These are phyloP conservation scores for Boletus pseudo-olivaceus DNA, from an alignment of 768 basidiomycete species.

Conservation along the genomic window DNA sequence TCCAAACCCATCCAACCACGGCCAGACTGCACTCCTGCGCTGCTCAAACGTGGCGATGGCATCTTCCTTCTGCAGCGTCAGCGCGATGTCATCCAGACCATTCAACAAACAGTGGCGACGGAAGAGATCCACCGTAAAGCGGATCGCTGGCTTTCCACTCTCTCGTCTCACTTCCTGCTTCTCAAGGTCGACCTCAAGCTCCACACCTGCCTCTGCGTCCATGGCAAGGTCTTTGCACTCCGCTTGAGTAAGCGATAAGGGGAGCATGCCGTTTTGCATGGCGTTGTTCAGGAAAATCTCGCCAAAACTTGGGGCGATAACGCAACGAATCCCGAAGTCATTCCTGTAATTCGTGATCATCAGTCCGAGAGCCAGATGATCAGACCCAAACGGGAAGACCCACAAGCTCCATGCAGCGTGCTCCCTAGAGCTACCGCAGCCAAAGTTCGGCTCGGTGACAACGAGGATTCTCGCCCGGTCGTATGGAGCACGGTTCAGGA, in stretches of 20 bases:
- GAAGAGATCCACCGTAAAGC: slow-evolving; percentile 87
- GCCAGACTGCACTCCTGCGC: slow-evolving; percentile 74
- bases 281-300: slow-evolving; percentile 89
- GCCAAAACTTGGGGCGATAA: slow-evolving; percentile 86
- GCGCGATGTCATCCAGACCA: slow-evolving; percentile 93
- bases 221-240: slow-evolving; percentile 69
- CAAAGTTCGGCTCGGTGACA: slow-evolving; percentile 86
- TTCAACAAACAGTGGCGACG: slow-evolving; percentile 91
- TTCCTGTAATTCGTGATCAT: slow-evolving; percentile 41
- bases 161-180: slow-evolving; percentile 72
- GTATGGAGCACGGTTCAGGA: slow-evolving; percentile 79
- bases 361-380: neutral
- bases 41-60: slow-evolving; percentile 80
- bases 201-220: slow-evolving; percentile 72
- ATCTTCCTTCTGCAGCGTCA: slow-evolving; percentile 80
- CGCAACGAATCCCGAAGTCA: slow-evolving; percentile 86
- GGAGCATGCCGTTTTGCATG: slow-evolving; percentile 94
- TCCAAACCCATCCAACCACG: slow-evolving; percentile 96
- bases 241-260: slow-evolving; percentile 64
- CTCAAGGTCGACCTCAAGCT: slow-evolving; percentile 83
- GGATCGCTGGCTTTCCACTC: slow-evolving; percentile 68
- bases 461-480: slow-evolving; percentile 75
- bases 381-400: slow-evolving; percentile 28
- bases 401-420: slow-evolving; percentile 88
- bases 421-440: slow-evolving; percentile 86